Evolutionary conservation across 2,329 filamentous ascomycete genomes (phyloP).

Genomic region (Pseudogymnoascus sp.): DNA sequence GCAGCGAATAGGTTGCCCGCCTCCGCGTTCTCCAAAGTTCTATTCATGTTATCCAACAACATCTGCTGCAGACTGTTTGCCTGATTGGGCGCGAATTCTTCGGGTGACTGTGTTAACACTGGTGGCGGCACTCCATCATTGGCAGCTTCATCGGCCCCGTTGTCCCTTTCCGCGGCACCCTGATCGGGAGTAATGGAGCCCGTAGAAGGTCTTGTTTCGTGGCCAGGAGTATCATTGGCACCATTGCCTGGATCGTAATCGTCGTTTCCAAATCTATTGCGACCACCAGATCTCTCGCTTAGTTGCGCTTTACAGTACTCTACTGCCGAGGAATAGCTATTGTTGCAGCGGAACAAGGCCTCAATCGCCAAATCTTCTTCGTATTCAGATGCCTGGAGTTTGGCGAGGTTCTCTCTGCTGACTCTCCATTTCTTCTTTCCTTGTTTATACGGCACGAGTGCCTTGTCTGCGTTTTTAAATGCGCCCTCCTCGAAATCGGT

Average conservation of each 20-base stretch:
- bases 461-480: slow-evolving; percentile 53
- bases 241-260: slow-evolving; percentile 35
- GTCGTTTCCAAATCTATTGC: slow-evolving; percentile 58
- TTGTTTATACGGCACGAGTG: slow-evolving; percentile 35
- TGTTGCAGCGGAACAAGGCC: slow-evolving; percentile 75
- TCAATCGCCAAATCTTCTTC: slow-evolving; percentile 62
- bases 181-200: slow-evolving; percentile 25
- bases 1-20: not conserved
- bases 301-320: slow-evolving; percentile 69
- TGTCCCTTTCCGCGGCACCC: slow-evolving; percentile 19
- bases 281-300: slow-evolving; percentile 48
- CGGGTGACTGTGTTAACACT: not conserved
- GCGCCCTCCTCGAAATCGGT: slow-evolving; percentile 68
- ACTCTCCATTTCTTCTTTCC: slow-evolving; percentile 43
- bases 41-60: not conserved
- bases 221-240: slow-evolving; percentile 19
- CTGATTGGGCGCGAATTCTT: not conserved
- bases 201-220: slow-evolving; percentile 26
- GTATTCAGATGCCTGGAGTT: slow-evolving; percentile 38
- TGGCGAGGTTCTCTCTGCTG: slow-evolving; percentile 39
- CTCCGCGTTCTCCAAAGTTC: not conserved
- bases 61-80: not conserved
- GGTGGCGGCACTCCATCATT: not conserved
- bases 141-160: not conserved
- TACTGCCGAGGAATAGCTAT: slow-evolving; percentile 48